Evolutionary conservation across 768 basidiomycete genomes (phyloP).

Genomic region (Phylloporus arenicola): DNA sequence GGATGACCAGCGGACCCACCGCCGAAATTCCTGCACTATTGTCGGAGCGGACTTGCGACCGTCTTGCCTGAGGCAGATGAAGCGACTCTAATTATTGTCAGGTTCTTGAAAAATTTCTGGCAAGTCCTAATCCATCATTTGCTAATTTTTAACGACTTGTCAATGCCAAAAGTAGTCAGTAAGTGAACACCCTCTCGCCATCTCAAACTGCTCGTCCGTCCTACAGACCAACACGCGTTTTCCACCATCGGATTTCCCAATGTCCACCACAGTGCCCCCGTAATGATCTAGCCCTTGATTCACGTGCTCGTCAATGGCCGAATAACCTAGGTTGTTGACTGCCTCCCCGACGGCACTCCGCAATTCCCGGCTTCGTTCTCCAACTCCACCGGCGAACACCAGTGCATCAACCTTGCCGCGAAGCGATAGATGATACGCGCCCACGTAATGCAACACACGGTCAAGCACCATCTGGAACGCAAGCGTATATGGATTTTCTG

Average conservation of each 20-base stretch:
- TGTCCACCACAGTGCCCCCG: constrained; percentile 43
- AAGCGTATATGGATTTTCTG: constrained; percentile 41
- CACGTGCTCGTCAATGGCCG: constrained; percentile 41
- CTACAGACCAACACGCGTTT: constrained; percentile 52
- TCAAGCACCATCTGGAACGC: constrained; percentile 81
- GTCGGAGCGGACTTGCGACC: not conserved
- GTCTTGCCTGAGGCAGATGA: not conserved
- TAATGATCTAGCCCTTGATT: constrained; percentile 37
- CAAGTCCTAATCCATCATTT: not conserved
- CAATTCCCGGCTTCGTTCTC: constrained; percentile 65
- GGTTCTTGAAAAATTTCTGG: not conserved
- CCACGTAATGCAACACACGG: constrained; percentile 65
- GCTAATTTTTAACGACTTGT: not conserved
- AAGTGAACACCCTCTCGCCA: constrained; percentile 39
- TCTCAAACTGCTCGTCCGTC: constrained; percentile 61
- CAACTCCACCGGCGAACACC: constrained; percentile 86
- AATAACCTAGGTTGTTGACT: constrained; percentile 59
- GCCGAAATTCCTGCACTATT: not conserved
- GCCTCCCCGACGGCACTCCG: constrained; percentile 51
- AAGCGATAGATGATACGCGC: constrained; percentile 72
- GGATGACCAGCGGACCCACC: no score
- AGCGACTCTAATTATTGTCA: no score
- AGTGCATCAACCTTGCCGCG: constrained; percentile 65
- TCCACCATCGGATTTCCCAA: constrained; percentile 30
- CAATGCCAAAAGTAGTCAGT: constrained; percentile 14